Evolutionary conservation across 306 rosid species (phyloP).

Genomic region (Psophocarpus tetragonolobus): DNA sequence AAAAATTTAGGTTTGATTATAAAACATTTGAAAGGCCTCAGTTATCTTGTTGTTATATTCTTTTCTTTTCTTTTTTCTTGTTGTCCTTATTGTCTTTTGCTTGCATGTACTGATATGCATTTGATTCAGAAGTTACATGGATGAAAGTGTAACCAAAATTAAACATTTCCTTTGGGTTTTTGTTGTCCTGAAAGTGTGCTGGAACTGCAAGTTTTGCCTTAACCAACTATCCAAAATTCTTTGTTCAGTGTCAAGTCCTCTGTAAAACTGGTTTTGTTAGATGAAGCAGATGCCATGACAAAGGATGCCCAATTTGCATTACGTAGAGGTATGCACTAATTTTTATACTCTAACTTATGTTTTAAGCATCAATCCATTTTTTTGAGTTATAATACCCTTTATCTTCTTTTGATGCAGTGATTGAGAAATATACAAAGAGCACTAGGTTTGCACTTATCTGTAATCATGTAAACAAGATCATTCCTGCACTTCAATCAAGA

Average conservation of each 20-base stretch:
- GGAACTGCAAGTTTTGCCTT: conserved; percentile 18
- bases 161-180: conserved; percentile 1
- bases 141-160: neutral
- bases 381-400: conserved; percentile 6
- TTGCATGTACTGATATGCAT: neutral
- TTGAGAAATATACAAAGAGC: conserved; percentile 88
- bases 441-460: conserved; percentile 91
- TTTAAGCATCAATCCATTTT: conserved; percentile 9
- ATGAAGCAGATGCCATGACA: conserved; percentile 99
- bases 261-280: conserved; percentile 84
- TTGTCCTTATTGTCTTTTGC: neutral
- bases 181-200: neutral
- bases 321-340: conserved; percentile 70
- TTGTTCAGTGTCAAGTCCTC: conserved; percentile 66
- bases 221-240: conserved; percentile 20
- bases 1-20: neutral
- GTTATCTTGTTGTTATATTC: neutral
- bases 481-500: conserved; percentile 92
- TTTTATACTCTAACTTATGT: neutral
- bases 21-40: neutral
- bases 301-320: conserved; percentile 97
- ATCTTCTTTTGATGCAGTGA: conserved; percentile 57
- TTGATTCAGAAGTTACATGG: neutral
- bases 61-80: neutral
- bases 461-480: conserved; percentile 96